Conservation (phyloP, 2,329 filamentous ascomycete species). For the Penicillium sp. region DNA sequence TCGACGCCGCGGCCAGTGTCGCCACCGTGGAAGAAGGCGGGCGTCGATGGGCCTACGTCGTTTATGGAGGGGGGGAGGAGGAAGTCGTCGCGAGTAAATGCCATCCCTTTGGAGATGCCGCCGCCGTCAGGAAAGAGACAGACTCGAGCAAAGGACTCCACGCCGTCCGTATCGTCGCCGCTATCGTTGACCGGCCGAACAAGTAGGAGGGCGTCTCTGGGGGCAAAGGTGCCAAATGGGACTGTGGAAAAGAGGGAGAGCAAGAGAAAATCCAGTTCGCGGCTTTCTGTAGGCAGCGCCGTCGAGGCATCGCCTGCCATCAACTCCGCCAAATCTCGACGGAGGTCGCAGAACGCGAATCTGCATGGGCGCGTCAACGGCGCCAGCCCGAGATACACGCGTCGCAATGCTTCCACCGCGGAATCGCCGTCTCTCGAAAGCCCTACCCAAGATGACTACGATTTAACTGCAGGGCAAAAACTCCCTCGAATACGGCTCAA, state of each 20-base stretch:
- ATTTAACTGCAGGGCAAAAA: constrained; percentile 16
- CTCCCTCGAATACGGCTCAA: constrained; percentile 43
- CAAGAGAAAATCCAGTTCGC: constrained; percentile 23
- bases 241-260: constrained; percentile 20
- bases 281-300: constrained; percentile 18
- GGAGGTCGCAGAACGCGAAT: constrained; percentile 27
- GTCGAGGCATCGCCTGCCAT: constrained; percentile 26
- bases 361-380: constrained; percentile 19
- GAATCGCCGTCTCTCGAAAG: constrained; percentile 19
- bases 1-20: constrained; percentile 52
- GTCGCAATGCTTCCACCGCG: constrained; percentile 23
- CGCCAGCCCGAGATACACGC: constrained; percentile 22
- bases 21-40: constrained; percentile 88
- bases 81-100: constrained; percentile 56
- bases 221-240: constrained; percentile 30
- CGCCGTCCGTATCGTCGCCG: constrained; percentile 29
- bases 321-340: constrained; percentile 24
- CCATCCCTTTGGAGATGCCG: constrained; percentile 45
- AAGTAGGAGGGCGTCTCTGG: constrained; percentile 23
- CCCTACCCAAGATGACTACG: constrained; percentile 17
- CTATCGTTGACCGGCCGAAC: constrained; percentile 25
- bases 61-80: constrained; percentile 64
- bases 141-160: constrained; percentile 38
- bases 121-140: constrained; percentile 46
- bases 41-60: constrained; percentile 80